phyloP scores from a whole-genome alignment of 345 rosid genomes.

The Erucastrum elatum region DNA sequence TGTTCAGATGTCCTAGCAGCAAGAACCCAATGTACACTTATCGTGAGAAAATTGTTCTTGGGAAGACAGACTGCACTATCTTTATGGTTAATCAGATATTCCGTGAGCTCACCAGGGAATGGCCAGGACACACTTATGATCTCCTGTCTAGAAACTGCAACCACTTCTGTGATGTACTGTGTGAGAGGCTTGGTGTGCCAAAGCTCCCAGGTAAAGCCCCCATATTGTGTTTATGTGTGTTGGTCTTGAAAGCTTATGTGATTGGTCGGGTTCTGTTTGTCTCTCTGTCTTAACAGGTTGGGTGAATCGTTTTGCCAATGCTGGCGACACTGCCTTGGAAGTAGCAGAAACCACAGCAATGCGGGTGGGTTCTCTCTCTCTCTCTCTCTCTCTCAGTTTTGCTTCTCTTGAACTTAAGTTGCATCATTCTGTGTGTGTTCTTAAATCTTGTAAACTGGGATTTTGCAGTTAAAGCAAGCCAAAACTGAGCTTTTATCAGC shows the following conservation, averaged over 20 bases:
- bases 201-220: constrained; percentile 78
- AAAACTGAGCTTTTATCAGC: constrained; percentile 91
- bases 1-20: constrained; percentile 77
- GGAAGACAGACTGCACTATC: constrained; percentile 59
- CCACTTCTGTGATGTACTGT: constrained; percentile 89
- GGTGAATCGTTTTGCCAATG: background rate
- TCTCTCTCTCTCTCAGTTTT: background rate
- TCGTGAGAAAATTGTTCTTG: constrained; percentile 75
- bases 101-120: constrained; percentile 79
- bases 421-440: background rate
- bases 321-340: background rate
- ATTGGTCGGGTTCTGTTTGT: background rate
- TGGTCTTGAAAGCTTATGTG: background rate
- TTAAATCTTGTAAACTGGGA: constrained; percentile 12
- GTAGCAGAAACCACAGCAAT: background rate
- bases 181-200: constrained; percentile 80
- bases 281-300: background rate
- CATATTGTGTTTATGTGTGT: background rate
- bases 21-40: constrained; percentile 90
- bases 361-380: background rate
- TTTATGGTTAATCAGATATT: constrained; percentile 74
- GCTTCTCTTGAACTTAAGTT: background rate
- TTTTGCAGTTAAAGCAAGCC: constrained; percentile 86
- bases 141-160: constrained; percentile 89
- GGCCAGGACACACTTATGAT: constrained; percentile 82